Percentiles rank a stretch among this genome's conserved stretches.
Evolutionary conservation across 1,284 basidiomycete genomes (phyloP).

Genomic region (Ustilago crameri): DNA sequence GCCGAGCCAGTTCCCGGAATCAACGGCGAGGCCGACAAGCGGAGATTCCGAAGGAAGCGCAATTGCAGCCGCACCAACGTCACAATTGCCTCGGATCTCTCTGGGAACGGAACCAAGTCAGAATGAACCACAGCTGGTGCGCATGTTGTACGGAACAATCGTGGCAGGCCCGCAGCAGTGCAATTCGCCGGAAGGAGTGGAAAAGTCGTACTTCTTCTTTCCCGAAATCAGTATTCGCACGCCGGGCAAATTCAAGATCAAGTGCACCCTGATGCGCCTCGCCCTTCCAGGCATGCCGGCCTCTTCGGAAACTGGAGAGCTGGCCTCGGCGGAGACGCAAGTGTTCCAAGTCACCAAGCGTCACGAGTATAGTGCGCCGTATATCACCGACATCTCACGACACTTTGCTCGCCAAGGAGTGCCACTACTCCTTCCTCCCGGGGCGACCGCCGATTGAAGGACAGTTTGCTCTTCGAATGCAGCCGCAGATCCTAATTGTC

Average conservation of each 20-base stretch:
- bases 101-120: neutral
- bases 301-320: conserved; percentile 1
- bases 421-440: conserved; percentile 45
- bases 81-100: neutral
- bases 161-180: conserved; percentile 38
- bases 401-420: conserved; percentile 56
- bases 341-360: conserved; percentile 45
- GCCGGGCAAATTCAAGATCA: conserved; percentile 46
- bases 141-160: conserved; percentile 58
- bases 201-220: conserved; percentile 49
- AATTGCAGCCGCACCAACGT: neutral
- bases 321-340: conserved; percentile 32
- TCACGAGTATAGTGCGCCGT: conserved; percentile 32
- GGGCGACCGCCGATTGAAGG: conserved; percentile 36
- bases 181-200: conserved; percentile 4
- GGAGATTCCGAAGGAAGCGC: conserved; percentile 2
- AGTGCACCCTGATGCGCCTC: conserved; percentile 42
- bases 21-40: conserved; percentile 4
- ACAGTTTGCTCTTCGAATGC: too few relatives aligned
- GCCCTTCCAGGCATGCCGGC: conserved; percentile 23
- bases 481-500: too few relatives aligned
- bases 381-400: conserved; percentile 54
- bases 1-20: conserved; percentile 1
- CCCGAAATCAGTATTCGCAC: conserved; percentile 54
- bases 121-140: conserved; percentile 2